A percentile compares a stretch with the other conserved stretches of the same genome.
phyloP scores from a whole-genome alignment of 2,329 filamentous ascomycete species.

The Fusarium veterinarium region DNA sequence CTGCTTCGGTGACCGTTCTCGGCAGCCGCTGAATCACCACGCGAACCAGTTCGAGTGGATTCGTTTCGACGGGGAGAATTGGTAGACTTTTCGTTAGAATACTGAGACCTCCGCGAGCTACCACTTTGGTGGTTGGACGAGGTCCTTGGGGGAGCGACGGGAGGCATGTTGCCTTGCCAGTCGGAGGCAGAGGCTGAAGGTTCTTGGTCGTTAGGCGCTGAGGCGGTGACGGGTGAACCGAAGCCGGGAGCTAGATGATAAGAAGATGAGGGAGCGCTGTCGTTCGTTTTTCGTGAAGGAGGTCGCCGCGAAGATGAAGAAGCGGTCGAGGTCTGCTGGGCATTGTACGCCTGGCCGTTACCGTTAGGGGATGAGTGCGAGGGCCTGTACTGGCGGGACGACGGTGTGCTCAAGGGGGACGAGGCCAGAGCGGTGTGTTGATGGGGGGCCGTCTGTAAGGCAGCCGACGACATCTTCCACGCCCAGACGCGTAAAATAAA shows the following conservation, averaged over 20 bases:
- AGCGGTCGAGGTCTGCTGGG: constrained; percentile 58
- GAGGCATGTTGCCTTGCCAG: constrained; percentile 71
- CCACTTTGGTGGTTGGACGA: constrained; percentile 72
- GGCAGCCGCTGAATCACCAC: constrained; percentile 46
- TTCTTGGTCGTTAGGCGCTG: constrained; percentile 55
- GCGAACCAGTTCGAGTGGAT: constrained; percentile 50
- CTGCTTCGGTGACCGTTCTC: constrained; percentile 49
- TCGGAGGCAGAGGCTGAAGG: constrained; percentile 59
- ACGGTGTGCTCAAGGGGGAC: constrained; percentile 61
- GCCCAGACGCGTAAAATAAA: constrained; percentile 40
- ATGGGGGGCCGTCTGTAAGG: constrained; percentile 69
- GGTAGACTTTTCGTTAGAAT: constrained; percentile 58
- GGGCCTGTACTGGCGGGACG: constrained; percentile 64
- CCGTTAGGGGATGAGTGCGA: constrained; percentile 63
- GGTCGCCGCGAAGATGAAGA: constrained; percentile 66
- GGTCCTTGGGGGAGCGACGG: constrained; percentile 81
- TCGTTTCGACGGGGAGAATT: constrained; percentile 58
- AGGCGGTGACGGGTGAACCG: constrained; percentile 60
- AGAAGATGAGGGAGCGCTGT: constrained; percentile 55
- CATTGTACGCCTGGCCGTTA: constrained; percentile 68
- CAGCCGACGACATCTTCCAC: constrained; percentile 63
- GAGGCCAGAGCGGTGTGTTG: constrained; percentile 63
- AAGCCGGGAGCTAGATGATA: constrained; percentile 57
- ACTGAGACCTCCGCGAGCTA: constrained; percentile 57
- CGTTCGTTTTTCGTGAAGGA: constrained; percentile 63